These are phyloP conservation scores for Vaccinium corymbosum DNA, from an alignment of 148 eudicot genomes.

Conservation along the genomic window DNA sequence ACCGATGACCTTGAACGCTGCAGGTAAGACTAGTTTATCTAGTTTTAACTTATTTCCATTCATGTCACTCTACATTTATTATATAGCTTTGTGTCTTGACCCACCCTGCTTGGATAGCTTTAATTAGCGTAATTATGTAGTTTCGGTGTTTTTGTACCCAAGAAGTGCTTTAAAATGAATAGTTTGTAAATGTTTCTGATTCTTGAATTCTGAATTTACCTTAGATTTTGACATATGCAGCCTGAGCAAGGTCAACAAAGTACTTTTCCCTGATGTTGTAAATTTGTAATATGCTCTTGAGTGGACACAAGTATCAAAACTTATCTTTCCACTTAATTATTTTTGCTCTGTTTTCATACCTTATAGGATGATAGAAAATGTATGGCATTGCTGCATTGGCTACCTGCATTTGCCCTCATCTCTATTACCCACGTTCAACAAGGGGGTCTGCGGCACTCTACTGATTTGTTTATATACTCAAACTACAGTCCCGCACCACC, in stretches of 20 bases:
- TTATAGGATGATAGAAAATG: too few relatives aligned
- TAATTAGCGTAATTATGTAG: not conserved
- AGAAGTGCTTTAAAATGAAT: constrained; percentile 1
- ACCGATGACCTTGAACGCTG: constrained; percentile 91
- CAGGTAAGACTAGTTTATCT: constrained; percentile 47
- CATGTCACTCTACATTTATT: not conserved
- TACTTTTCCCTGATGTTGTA: not conserved
- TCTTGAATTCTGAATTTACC: constrained; percentile 1
- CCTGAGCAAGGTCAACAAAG: not conserved
- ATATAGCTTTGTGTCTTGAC: not conserved
- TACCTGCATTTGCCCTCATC: not conserved
- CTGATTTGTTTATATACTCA: not conserved
- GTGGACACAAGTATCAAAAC: not conserved
- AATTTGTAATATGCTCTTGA: not conserved
- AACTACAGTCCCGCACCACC: not conserved
- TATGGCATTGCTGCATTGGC: too few relatives aligned
- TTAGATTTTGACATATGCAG: not conserved
- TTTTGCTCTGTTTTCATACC: too few relatives aligned
- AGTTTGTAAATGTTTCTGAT: not conserved
- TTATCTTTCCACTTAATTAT: not conserved
- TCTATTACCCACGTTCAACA: too few relatives aligned
- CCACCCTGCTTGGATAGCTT: not conserved
- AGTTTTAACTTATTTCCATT: not conserved
- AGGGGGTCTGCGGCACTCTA: not conserved
- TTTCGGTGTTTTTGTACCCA: not conserved